A percentile compares a stretch with the other conserved stretches of the same genome.
phyloP scores from a whole-genome alignment of 495 filamentous ascomycete species.

The Aspergillus avenaceus region DNA sequence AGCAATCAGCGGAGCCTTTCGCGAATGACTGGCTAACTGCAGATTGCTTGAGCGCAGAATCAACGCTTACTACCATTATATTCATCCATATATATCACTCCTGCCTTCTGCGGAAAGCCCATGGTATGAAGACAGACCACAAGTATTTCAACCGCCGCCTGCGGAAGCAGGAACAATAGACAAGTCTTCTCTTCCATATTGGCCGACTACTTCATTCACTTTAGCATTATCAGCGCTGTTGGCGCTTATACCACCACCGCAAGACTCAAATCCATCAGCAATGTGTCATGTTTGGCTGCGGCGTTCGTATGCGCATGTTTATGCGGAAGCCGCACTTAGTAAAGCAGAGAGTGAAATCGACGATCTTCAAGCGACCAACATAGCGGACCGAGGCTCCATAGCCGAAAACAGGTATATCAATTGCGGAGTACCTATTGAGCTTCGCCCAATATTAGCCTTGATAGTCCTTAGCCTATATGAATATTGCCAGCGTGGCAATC shows the following conservation, averaged over 20 bases:
- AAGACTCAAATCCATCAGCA: conserved; percentile 26
- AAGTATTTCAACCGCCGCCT: conserved; percentile 7
- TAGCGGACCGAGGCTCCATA: background rate
- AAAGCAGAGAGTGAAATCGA: conserved; percentile 43
- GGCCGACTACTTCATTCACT: conserved; percentile 35
- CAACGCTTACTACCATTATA: conserved; percentile 45
- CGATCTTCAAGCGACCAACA: conserved; percentile 5
- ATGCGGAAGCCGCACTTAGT: conserved; percentile 40
- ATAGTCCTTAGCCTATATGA: conserved; percentile 45
- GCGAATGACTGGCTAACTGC: conserved; percentile 1
- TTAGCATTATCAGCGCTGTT: conserved; percentile 44
- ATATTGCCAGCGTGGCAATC: conserved; percentile 47
- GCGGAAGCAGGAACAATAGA: conserved; percentile 4
- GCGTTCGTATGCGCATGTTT: conserved; percentile 41
- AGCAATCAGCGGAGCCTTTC: no score
- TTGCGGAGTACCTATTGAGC: background rate
- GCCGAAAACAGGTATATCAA: conserved; percentile 19
- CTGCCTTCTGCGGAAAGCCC: conserved; percentile 33
- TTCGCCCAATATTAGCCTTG: conserved; percentile 37
- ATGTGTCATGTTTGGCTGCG: conserved; percentile 30
- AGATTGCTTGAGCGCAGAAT: conserved; percentile 29
- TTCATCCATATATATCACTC: conserved; percentile 46
- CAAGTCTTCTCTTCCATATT: conserved; percentile 8
- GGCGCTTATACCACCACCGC: conserved; percentile 39
- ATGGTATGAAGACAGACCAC: conserved; percentile 25